A percentile compares a stretch with the other conserved stretches of the same genome.
Evolutionary conservation across 805 yeast species (phyloP).

Genomic region (Barnettozyma siamensis): DNA sequence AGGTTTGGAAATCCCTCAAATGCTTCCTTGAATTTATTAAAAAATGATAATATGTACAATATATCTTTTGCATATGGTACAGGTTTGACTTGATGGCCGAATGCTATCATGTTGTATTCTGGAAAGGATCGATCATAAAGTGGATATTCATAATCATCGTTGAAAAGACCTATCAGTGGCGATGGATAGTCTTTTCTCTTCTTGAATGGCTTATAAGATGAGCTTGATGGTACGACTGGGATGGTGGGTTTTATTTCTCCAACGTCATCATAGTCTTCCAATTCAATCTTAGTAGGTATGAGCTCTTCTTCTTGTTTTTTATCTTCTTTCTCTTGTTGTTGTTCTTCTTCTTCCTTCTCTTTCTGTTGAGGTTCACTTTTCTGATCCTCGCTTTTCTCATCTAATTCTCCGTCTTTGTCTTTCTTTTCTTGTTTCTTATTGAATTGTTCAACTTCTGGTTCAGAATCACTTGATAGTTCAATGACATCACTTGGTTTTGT

Average conservation of each 20-base stretch:
- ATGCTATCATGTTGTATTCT: conserved; percentile 16
- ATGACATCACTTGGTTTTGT: neutral
- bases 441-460: neutral
- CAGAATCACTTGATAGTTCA: conserved; percentile 4
- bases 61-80: conserved; percentile 22
- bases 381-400: no score
- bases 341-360: neutral
- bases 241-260: neutral
- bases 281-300: no score
- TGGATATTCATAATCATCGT: conserved; percentile 15
- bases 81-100: conserved; percentile 22
- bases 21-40: conserved; percentile 16
- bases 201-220: neutral
- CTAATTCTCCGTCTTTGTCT: neutral
- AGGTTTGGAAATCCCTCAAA: conserved; percentile 17
- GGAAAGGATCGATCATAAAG: neutral
- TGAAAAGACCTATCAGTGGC: conserved; percentile 16
- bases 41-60: conserved; percentile 17
- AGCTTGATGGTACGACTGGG: neutral
- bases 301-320: neutral
- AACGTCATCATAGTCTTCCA: neutral
- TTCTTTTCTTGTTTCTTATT: neutral
- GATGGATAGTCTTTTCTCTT: conserved; percentile 22
- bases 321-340: neutral
- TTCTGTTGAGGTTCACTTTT: no score